These are phyloP conservation scores for Microdochium nivale DNA, from an alignment of 2,329 filamentous ascomycete species.

Conservation along the genomic window DNA sequence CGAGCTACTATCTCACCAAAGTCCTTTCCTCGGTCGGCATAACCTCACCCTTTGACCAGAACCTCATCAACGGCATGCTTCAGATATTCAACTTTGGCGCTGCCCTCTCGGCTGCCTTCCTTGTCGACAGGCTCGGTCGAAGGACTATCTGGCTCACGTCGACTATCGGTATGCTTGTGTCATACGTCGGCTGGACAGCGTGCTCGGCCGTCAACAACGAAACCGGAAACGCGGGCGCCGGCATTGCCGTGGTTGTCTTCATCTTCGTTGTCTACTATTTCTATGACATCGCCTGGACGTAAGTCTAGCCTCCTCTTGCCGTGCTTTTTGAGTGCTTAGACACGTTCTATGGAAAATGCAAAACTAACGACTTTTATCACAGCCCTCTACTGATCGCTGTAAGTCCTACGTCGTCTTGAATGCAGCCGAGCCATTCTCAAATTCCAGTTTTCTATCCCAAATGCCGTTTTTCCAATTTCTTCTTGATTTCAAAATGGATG, in stretches of 20 bases:
- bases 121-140: conserved; percentile 32
- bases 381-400: conserved; percentile 29
- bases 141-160: conserved; percentile 30
- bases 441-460: no score
- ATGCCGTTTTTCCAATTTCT: no score
- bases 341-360: no score
- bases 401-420: neutral
- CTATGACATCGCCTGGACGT: conserved; percentile 36
- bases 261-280: conserved; percentile 38
- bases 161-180: conserved; percentile 24
- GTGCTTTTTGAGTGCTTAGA: no score
- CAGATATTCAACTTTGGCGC: conserved; percentile 26
- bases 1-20: conserved; percentile 24
- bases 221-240: conserved; percentile 20
- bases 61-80: conserved; percentile 24
- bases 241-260: conserved; percentile 35
- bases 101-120: conserved; percentile 24
- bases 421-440: neutral
- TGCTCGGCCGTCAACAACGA: conserved; percentile 21
- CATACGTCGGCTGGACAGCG: conserved; percentile 29
- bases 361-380: no score
- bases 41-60: conserved; percentile 21
- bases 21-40: conserved; percentile 27
- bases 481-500: no score
- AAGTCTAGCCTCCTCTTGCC: no score